Percentiles rank a stretch among this genome's conserved stretches.
Evolutionary conservation across 371 early-diverging fungal species (phyloP).

Genomic region (Lichtheimia ramosa): DNA sequence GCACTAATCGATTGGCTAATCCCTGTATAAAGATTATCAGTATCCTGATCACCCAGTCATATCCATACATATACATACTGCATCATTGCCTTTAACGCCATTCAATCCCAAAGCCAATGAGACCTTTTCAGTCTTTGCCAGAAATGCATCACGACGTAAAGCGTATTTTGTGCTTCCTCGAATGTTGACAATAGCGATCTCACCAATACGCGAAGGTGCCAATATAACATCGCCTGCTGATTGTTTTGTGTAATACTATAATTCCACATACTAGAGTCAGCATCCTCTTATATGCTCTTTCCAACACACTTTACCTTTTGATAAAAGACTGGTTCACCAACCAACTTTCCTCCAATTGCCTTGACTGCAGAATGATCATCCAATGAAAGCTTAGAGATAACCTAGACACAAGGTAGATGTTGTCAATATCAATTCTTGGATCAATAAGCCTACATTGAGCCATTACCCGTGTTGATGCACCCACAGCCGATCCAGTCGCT

Average conservation of each 20-base stretch:
- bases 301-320: slow-evolving; percentile 51
- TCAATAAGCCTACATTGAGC: not conserved
- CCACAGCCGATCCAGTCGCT: slow-evolving; percentile 63
- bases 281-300: not conserved
- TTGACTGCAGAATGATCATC: slow-evolving; percentile 46
- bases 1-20: slow-evolving; percentile 60
- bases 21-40: slow-evolving; percentile 50
- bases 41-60: not conserved
- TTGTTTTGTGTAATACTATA: slow-evolving; percentile 60
- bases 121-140: slow-evolving; percentile 70
- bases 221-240: slow-evolving; percentile 69
- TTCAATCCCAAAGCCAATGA: slow-evolving; percentile 54
- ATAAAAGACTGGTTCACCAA: slow-evolving; percentile 59
- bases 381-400: slow-evolving; percentile 50
- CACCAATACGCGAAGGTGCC: slow-evolving; percentile 66
- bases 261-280: not conserved
- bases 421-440: not conserved
- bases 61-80: slow-evolving; percentile 11
- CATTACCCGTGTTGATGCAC: slow-evolving; percentile 54
- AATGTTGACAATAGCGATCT: slow-evolving; percentile 64
- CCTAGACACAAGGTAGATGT: slow-evolving; percentile 21
- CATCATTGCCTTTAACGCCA: slow-evolving; percentile 28
- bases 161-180: slow-evolving; percentile 64
- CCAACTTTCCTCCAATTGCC: slow-evolving; percentile 51
- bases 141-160: slow-evolving; percentile 66